Evolutionary conservation across 2,329 filamentous ascomycete genomes (phyloP), one percentile per base, ranked within the genome.

Genomic region (Colletotrichum eleusines): DNA sequence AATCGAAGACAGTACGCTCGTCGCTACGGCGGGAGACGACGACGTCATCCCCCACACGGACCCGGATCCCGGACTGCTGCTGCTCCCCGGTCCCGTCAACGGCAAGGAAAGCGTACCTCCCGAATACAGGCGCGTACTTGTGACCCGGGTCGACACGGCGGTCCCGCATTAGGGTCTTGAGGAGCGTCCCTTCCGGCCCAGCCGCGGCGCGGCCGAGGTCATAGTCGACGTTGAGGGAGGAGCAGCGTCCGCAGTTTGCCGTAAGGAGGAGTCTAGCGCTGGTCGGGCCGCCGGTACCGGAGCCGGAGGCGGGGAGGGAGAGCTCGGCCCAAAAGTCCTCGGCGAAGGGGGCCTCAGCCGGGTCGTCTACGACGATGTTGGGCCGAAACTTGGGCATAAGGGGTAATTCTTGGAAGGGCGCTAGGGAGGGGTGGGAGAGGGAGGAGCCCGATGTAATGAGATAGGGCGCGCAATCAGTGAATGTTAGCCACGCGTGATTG

Each of bases 301-400:
- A 72, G 18, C 42, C 20, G 61, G 73, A 72, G 14, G 31, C 20
- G 60, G 76, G 72, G 48, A 92, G 77, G 20, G 79, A 78, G 42
- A 94, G 79, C 75, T 90, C 89, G 3, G 82, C 87, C 92, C 91
- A 94, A 76, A 87, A 93, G 77, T 94, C 92, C 78, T 94, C 92
- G 16, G 91, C 90, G 77, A 88, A 94, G 1, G 88, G 81, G 12
- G 80, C 78, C 5, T 87, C 85, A 3, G 89, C 89, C 42, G 87
- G 86, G 3, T 89, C 90, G 46, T 87, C 86, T 1, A 94, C 80
- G 1, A 94, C 89, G 57, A 94, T 87, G 77, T 94, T 94, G 0
- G 92, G 91, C 44, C 92, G 88, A 78, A 94, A 92, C 75, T 91
- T 92, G 48, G 86, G 86, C 77, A 92, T 88, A 58, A 71, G 50